phyloP scores from a whole-genome alignment of 495 filamentous ascomycete genomes.

The Aspergillus ellipticus region DNA sequence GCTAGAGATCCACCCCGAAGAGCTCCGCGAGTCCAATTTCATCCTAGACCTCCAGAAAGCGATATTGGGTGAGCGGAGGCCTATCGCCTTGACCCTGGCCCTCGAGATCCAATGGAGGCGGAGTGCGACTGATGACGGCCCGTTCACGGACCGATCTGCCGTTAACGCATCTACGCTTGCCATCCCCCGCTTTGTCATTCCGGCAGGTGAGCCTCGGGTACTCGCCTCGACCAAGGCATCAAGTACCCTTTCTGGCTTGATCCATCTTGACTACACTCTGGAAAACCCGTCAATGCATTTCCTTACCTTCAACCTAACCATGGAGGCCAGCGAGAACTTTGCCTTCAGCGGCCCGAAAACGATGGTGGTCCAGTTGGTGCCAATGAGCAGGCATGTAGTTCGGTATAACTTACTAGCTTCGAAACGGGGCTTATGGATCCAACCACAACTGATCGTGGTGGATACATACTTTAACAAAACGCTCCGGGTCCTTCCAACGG shows the following conservation, averaged over 20 bases:
- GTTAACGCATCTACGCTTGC: slow-evolving; percentile 54
- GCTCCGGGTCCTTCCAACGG: slow-evolving; percentile 65
- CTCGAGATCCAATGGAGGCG: slow-evolving; percentile 76
- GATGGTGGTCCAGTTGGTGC: slow-evolving; percentile 70
- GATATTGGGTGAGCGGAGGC: slow-evolving; percentile 73
- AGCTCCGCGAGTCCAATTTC: slow-evolving; percentile 67
- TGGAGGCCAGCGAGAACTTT: slow-evolving; percentile 91
- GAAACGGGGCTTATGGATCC: slow-evolving; percentile 65
- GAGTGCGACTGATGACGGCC: slow-evolving; percentile 13
- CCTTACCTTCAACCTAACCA: slow-evolving; percentile 82
- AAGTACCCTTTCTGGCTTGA: slow-evolving; percentile 34
- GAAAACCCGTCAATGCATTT: slow-evolving; percentile 95
- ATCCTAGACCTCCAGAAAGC: slow-evolving; percentile 65
- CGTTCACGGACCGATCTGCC: slow-evolving; percentile 12
- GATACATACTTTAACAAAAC: slow-evolving; percentile 90
- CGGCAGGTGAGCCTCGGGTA: slow-evolving; percentile 82
- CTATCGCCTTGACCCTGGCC: slow-evolving; percentile 67
- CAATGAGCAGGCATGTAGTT: slow-evolving; percentile 66
- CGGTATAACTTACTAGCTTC: slow-evolving; percentile 63
- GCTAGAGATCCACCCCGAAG: slow-evolving; percentile 52
- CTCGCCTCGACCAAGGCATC: slow-evolving; percentile 60
- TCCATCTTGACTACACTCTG: slow-evolving; percentile 64
- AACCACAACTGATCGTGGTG: slow-evolving; percentile 67
- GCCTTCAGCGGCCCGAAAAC: slow-evolving; percentile 89
- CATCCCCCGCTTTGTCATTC: slow-evolving; percentile 73